Evolutionary conservation across 2,329 filamentous ascomycete genomes (phyloP), one percentile per base, ranked within the genome.

Genomic region (Aspergillus pseudoglaucus): DNA sequence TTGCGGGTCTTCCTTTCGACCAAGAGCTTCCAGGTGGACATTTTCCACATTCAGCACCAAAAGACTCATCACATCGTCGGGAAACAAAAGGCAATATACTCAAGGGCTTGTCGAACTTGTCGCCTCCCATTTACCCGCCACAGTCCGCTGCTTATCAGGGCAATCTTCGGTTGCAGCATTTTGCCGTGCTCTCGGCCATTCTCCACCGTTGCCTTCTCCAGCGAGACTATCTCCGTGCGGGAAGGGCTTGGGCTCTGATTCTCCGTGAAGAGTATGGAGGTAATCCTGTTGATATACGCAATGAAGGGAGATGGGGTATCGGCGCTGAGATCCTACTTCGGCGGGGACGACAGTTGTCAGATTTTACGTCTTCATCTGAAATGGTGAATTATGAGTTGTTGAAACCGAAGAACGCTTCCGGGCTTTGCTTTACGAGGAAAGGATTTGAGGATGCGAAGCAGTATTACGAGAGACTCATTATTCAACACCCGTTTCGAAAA

Each of bases 291-390:
- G 88, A 95, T 62, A 66, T 91, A 42, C 80, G 89, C 35, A 74
- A 74, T 17, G 77, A 84, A 59, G 79, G 81, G 32, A 78, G 86
- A 54, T 96, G 90, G 91, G 84, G 84, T 12, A 78, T 95, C 40
- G 90, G 88, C 0, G 88, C 88, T 2, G 90, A 95, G 68, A 80
- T 96, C 17, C 70, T 95, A 47, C 82, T 95, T 70, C 80, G 85
- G 14, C 68, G 68, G 60, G 70, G 60, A 55, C 57, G 52, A 47
- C 53, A 65, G 48, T 53, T 52, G 48, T 50, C 56, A 15, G 49
- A 49, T 22, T 57, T 32, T 22, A 15, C 48, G 15, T n/a, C 49
- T 22, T 47, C 43, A 12, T 20, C 32, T 27, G 17, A 15, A 14
- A n/a, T 14, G 33, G 25, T 46, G 18, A 23, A 25, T 35, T 49